Conservation (phyloP, 306 rosid species). For the Prosopis cineraria region DNA sequence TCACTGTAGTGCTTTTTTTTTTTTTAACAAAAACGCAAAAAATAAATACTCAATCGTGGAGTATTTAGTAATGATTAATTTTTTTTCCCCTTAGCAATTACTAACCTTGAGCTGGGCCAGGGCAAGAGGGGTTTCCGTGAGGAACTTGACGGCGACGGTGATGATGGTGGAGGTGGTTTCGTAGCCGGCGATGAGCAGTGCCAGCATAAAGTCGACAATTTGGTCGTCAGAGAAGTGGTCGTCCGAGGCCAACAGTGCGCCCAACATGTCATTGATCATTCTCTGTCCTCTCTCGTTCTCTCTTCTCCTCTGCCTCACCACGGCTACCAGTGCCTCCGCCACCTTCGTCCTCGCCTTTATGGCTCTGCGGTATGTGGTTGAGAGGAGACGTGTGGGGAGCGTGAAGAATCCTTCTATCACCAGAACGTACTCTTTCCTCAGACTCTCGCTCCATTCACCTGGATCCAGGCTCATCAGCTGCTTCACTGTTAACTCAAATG, state of each 20-base stretch:
- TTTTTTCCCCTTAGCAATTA: too few relatives aligned
- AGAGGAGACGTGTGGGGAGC: constrained; percentile 75
- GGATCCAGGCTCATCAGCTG: constrained; percentile 97
- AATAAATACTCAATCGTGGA: too few relatives aligned
- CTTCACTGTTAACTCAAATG: constrained; percentile 94
- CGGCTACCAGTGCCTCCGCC: constrained; percentile 73
- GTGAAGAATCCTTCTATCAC: constrained; percentile 93
- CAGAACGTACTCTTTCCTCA: constrained; percentile 80
- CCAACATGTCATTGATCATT: constrained; percentile 52
- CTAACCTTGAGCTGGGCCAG: constrained; percentile 80
- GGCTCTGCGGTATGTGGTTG: constrained; percentile 84
- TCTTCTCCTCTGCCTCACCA: constrained; percentile 71
- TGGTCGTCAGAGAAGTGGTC: constrained; percentile 75
- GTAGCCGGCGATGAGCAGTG: constrained; percentile 87
- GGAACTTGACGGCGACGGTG: constrained; percentile 95
- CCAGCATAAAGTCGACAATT: constrained; percentile 85
- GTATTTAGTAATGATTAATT: too few relatives aligned
- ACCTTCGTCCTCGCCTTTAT: constrained; percentile 82
- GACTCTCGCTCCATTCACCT: constrained; percentile 78
- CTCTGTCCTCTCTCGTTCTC: constrained; percentile 36
- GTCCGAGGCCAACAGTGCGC: constrained; percentile 76
- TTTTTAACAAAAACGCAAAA: too few relatives aligned
- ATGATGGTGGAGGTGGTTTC: constrained; percentile 93
- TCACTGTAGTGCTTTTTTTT: too few relatives aligned
- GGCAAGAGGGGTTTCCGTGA: constrained; percentile 90